phyloP scores from a whole-genome alignment of 139 green algal species.

The Ostreobium quekettii region DNA sequence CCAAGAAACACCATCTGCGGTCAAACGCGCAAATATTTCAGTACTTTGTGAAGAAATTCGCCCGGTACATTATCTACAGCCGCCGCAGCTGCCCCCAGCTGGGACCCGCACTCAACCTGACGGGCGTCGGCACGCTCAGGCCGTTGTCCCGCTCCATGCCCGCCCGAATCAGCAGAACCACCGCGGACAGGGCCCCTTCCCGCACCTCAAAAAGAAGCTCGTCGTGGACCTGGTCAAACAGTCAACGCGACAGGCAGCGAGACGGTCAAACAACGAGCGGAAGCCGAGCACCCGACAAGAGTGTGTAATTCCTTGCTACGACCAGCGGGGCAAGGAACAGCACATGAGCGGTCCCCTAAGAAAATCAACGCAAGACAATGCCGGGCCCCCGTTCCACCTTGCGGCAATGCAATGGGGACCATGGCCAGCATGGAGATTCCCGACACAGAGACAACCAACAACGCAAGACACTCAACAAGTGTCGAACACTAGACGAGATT shows the following conservation, averaged over 20 bases:
- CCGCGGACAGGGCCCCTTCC: constrained; percentile 19
- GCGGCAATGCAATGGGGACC: not conserved
- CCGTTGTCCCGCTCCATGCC: constrained; percentile 45
- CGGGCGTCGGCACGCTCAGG: constrained; percentile 52
- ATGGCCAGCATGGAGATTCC: not conserved
- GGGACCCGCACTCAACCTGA: constrained; percentile 53
- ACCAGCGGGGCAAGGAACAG: not conserved
- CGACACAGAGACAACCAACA: not conserved
- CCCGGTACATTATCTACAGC: too few relatives aligned
- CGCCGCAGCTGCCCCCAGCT: constrained; percentile 68
- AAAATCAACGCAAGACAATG: too few relatives aligned
- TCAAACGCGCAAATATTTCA: too few relatives aligned
- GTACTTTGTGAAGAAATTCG: too few relatives aligned
- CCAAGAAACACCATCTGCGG: too few relatives aligned
- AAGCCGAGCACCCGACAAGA: not conserved
- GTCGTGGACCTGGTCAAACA: constrained; percentile 68
- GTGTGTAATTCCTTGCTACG: not conserved
- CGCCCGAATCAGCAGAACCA: constrained; percentile 31
- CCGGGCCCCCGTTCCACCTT: too few relatives aligned
- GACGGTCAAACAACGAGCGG: not conserved
- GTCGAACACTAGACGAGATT: too few relatives aligned
- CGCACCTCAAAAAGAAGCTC: constrained; percentile 78
- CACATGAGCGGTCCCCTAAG: not conserved
- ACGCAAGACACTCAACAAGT: too few relatives aligned
- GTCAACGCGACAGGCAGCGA: not conserved